phyloP scores from a whole-genome alignment of 179 eudicot species.

The Dionaea muscipula region DNA sequence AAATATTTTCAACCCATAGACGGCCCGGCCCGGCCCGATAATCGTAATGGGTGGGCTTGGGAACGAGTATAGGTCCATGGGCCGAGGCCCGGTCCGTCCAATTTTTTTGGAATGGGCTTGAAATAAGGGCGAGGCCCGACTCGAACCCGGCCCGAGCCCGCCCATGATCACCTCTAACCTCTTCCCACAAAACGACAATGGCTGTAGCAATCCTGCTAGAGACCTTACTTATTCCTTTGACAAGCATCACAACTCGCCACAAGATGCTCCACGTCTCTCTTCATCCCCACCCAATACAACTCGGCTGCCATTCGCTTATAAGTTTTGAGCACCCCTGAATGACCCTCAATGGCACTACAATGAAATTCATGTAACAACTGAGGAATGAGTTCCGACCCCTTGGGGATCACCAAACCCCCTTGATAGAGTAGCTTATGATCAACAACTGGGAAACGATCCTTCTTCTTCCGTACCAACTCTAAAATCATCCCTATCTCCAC shows the following conservation, averaged over 20 bases:
- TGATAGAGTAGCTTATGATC: neutral
- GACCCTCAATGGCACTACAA: neutral
- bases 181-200: slow-evolving; percentile 1
- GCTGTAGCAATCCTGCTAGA: slow-evolving; percentile 3
- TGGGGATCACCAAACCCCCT: neutral
- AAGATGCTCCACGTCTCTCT: neutral
- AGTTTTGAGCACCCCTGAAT: neutral
- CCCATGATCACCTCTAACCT: no score
- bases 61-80: no score
- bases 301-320: neutral
- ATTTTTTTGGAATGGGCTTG: no score
- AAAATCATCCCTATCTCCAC: neutral
- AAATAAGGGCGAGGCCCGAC: no score
- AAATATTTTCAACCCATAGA: no score
- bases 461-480: neutral
- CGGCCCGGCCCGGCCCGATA: no score
- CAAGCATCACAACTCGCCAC: neutral
- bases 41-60: no score
- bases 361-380: neutral
- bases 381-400: neutral
- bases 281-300: slow-evolving; percentile 1
- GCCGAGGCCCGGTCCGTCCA: no score
- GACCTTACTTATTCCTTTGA: neutral
- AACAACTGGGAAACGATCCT: no score
- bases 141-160: no score